Evolutionary conservation across 176 grass and related monocot genomes (phyloP).

Genomic region (Calamus simplicifolius): DNA sequence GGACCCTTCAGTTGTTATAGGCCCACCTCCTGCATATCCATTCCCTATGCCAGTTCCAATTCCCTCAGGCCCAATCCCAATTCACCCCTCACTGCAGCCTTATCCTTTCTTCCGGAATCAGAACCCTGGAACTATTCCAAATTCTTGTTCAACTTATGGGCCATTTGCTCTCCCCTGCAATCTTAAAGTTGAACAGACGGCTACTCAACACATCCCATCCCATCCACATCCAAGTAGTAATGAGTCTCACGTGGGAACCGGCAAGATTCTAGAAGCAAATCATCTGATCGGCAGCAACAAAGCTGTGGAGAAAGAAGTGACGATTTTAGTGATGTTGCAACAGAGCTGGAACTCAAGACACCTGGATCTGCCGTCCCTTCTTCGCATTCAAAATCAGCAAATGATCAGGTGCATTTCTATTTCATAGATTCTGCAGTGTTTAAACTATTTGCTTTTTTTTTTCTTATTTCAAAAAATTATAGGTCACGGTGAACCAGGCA

Average conservation of each 20-base stretch:
- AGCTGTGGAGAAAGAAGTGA: constrained; percentile 37
- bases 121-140: constrained; percentile 15
- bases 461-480: neutral
- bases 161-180: constrained; percentile 34
- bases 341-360: constrained; percentile 83
- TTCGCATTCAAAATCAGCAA: constrained; percentile 31
- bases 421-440: constrained; percentile 5
- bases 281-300: constrained; percentile 27
- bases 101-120: constrained; percentile 47
- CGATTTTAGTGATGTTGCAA: constrained; percentile 63
- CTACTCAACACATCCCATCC: constrained; percentile 31
- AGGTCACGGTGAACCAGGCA: too few species aligned
- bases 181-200: constrained; percentile 39
- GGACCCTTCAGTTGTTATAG: constrained; percentile 64
- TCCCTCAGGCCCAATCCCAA: constrained; percentile 47
- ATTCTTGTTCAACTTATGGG: constrained; percentile 28
- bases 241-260: constrained; percentile 21
- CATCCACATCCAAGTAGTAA: constrained; percentile 30
- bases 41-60: constrained; percentile 57
- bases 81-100: constrained; percentile 50
- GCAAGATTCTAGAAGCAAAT: constrained; percentile 48
- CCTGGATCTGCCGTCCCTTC: constrained; percentile 41
- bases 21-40: constrained; percentile 47
- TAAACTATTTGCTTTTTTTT: neutral
- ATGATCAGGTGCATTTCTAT: constrained; percentile 37